phyloP scores from a whole-genome alignment of 176 grass and related monocot genomes.

The Musa beccarii region DNA sequence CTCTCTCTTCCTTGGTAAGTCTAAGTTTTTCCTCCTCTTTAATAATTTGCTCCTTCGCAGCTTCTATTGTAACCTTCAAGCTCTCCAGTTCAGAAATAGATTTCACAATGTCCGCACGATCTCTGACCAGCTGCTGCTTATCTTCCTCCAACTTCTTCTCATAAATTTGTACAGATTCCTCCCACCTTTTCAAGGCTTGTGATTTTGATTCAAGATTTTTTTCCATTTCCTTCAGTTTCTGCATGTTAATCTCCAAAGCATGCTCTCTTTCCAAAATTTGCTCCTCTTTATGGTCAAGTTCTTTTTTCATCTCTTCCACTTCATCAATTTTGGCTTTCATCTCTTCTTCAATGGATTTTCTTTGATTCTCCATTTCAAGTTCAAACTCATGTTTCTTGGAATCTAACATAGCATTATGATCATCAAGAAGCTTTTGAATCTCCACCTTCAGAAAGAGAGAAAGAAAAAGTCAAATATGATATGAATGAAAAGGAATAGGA shows the following conservation, averaged over 20 bases:
- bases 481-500: background rate
- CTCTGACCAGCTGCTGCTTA: constrained; percentile 39
- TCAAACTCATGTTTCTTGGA: constrained; percentile 60
- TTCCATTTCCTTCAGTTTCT: constrained; percentile 50
- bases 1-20: constrained; percentile 65
- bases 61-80: constrained; percentile 46
- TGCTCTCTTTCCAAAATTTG: constrained; percentile 54
- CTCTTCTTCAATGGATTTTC: constrained; percentile 55
- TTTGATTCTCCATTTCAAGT: constrained; percentile 47
- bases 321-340: constrained; percentile 36
- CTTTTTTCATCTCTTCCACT: constrained; percentile 59
- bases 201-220: constrained; percentile 67
- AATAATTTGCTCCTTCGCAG: constrained; percentile 50
- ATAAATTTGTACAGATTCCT: constrained; percentile 49
- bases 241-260: constrained; percentile 44
- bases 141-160: constrained; percentile 51
- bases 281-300: constrained; percentile 38
- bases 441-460: constrained; percentile 43
- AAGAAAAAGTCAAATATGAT: background rate
- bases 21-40: constrained; percentile 62
- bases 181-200: constrained; percentile 65
- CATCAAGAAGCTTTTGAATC: constrained; percentile 75
- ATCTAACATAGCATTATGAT: constrained; percentile 61
- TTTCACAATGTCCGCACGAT: constrained; percentile 30
- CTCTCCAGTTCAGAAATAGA: constrained; percentile 49